Conservation (phyloP, 208 protist genomes). For the Crithidia fasciculata region DNA sequence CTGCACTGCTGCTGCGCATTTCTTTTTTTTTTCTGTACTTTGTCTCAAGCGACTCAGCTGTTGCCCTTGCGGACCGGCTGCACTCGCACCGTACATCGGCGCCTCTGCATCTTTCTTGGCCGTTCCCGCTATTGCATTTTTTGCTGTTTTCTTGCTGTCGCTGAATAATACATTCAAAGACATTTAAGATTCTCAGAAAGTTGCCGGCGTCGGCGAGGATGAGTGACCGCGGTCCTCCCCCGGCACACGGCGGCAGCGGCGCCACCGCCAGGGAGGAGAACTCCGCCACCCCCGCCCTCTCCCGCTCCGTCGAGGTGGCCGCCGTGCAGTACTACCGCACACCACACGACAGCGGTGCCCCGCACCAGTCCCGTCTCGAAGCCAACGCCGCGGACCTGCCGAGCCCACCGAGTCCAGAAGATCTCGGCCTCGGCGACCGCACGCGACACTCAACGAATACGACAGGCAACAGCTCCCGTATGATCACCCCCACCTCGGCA, state of each 20-base stretch:
- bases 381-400: not conserved
- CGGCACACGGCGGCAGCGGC: not conserved
- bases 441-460: not conserved
- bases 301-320: not conserved
- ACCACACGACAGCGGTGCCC: constrained; percentile 1
- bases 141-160: too few relatives aligned
- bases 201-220: not conserved
- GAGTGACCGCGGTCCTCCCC: not conserved
- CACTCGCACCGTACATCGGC: too few relatives aligned
- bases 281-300: not conserved
- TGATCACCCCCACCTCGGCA: constrained; percentile 14
- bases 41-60: too few relatives aligned
- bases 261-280: not conserved
- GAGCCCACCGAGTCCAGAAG: constrained; percentile 29
- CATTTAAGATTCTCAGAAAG: too few relatives aligned
- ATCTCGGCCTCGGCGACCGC: constrained; percentile 15
- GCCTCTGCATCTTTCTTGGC: too few relatives aligned
- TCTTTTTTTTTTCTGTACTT: not conserved
- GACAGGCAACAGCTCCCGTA: constrained; percentile 15
- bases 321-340: constrained; percentile 14
- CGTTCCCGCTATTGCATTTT: too few relatives aligned
- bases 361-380: not conserved
- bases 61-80: too few relatives aligned
- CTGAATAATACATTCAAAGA: too few relatives aligned
- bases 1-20: not conserved